Conservation (phyloP, 257 asterid species). For the Lycium ferocissimum region DNA sequence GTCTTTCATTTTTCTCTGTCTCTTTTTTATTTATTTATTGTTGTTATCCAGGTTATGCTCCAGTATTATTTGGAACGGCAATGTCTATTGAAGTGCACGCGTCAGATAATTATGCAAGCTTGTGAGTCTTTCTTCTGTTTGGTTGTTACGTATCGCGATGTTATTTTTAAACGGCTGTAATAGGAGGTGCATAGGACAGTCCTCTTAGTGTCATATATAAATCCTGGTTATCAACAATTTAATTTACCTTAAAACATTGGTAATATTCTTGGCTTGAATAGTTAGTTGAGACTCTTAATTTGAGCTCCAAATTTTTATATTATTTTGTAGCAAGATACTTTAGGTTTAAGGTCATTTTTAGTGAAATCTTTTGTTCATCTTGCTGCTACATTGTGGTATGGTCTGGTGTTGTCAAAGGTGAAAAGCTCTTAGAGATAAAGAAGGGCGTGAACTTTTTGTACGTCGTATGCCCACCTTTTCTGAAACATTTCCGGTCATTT, state of each 20-base stretch:
- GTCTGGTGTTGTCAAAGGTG: slow-evolving; percentile 3
- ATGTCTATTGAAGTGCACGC: slow-evolving; percentile 89
- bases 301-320: slow-evolving; percentile 8
- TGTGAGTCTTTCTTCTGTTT: slow-evolving; percentile 57
- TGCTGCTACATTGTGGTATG: background rate
- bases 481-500: too few relatives aligned
- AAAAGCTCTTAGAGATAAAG: too few relatives aligned
- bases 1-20: background rate
- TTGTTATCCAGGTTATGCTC: slow-evolving; percentile 65
- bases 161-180: background rate
- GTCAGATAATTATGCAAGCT: slow-evolving; percentile 78
- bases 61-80: slow-evolving; percentile 85
- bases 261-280: background rate
- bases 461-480: too few relatives aligned
- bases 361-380: background rate
- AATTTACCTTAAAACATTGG: background rate
- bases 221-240: background rate
- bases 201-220: background rate
- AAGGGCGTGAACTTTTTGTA: too few relatives aligned
- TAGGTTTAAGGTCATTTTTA: background rate
- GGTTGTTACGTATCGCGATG: slow-evolving; percentile 20
- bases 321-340: background rate
- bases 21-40: slow-evolving; percentile 3
- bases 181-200: background rate
- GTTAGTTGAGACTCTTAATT: background rate